Percentiles rank a stretch among this genome's conserved stretches.
Conservation (phyloP, 225 moss, liverwort and hornwort species). For the Bryum argenteum region DNA sequence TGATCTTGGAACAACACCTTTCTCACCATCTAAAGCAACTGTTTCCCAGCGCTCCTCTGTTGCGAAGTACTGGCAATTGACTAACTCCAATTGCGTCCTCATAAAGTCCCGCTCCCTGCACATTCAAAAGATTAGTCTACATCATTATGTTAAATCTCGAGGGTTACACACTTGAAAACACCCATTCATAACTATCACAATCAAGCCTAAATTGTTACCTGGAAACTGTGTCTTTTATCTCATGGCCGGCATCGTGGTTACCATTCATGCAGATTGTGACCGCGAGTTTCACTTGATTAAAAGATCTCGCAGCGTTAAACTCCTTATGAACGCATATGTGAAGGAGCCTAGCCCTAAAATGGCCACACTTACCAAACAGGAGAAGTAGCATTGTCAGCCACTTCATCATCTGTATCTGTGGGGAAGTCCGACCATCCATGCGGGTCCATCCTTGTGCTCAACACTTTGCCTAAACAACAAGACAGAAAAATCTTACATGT, state of each 20-base stretch:
- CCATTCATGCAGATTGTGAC: constrained; percentile 36
- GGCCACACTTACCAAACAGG: constrained; percentile 39
- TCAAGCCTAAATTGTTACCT: constrained; percentile 30
- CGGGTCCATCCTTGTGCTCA: constrained; percentile 43
- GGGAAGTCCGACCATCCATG: constrained; percentile 60
- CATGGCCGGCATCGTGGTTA: constrained; percentile 10
- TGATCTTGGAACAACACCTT: neutral
- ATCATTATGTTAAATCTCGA: constrained; percentile 15
- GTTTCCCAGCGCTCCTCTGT: constrained; percentile 31
- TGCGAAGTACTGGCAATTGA: constrained; percentile 27
- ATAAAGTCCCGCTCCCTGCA: constrained; percentile 23
- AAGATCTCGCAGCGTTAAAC: neutral
- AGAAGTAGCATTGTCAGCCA: constrained; percentile 37
- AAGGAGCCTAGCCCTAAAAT: neutral
- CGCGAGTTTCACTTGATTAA: neutral
- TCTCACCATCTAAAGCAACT: constrained; percentile 32
- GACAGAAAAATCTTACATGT: constrained; percentile 1
- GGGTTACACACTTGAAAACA: neutral
- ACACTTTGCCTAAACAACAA: constrained; percentile 36
- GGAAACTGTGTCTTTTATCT: constrained; percentile 25
- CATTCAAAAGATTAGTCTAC: neutral
- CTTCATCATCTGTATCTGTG: constrained; percentile 56
- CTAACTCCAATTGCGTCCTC: constrained; percentile 26
- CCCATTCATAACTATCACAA: neutral
- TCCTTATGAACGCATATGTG: neutral